Evolutionary conservation across 1,284 basidiomycete genomes (phyloP).

Genomic region (Mycosarcoma maydis): DNA sequence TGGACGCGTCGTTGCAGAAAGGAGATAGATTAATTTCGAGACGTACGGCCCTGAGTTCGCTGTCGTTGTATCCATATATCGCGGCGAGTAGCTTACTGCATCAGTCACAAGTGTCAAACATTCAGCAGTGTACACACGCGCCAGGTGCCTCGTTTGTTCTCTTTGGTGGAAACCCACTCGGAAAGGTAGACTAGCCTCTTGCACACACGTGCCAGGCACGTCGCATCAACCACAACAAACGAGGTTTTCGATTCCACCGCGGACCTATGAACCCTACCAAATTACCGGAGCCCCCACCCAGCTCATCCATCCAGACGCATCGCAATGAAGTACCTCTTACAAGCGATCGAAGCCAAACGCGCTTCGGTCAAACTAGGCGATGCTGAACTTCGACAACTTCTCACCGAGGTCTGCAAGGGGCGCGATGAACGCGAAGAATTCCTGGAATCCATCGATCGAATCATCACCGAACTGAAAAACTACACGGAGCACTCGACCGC

Average conservation of each 20-base stretch:
- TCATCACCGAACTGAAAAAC: constrained; percentile 63
- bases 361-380: constrained; percentile 56
- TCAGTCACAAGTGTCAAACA: too few relatives aligned
- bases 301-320: constrained; percentile 13
- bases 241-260: neutral
- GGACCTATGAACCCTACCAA: constrained; percentile 4
- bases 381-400: constrained; percentile 56
- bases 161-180: too few relatives aligned
- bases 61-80: too few relatives aligned
- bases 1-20: too few relatives aligned
- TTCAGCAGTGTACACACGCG: too few relatives aligned
- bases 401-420: constrained; percentile 59
- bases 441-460: constrained; percentile 63
- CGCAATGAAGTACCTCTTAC: constrained; percentile 59
- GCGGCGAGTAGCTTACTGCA: too few relatives aligned
- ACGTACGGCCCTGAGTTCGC: too few relatives aligned
- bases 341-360: constrained; percentile 63
- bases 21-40: too few relatives aligned
- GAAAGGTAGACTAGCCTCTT: too few relatives aligned
- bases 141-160: too few relatives aligned
- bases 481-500: constrained; percentile 65
- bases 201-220: too few relatives aligned
- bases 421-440: constrained; percentile 64
- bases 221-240: too few relatives aligned
- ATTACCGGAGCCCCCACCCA: constrained; percentile 7